Conservation (phyloP, 1,139 yeast species). For the Pichia cactophila region DNA sequence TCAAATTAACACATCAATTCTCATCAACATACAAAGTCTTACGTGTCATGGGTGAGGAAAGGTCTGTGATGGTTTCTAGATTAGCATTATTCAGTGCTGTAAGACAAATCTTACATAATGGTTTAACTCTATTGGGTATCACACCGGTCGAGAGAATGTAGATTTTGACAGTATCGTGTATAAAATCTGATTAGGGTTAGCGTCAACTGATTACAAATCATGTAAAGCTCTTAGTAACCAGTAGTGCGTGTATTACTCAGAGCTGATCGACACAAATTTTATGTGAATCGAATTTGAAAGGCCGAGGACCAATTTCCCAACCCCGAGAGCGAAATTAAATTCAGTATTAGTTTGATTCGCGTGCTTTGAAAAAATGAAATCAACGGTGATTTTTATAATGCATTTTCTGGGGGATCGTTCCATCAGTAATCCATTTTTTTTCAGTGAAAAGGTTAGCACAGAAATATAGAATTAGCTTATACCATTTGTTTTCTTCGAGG, state of each 20-base stretch:
- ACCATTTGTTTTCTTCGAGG: too few relatives aligned
- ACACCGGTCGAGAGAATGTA: constrained; percentile 99
- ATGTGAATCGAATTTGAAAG: background rate
- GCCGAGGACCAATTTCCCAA: background rate
- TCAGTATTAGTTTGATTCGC: too few relatives aligned
- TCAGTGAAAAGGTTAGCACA: background rate
- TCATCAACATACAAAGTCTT: constrained; percentile 91
- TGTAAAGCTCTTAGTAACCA: background rate
- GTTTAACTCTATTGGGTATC: constrained; percentile 84
- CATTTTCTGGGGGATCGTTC: background rate
- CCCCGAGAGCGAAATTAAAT: background rate
- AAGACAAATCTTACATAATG: constrained; percentile 82
- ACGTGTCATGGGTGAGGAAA: constrained; percentile 97
- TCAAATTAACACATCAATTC: constrained; percentile 86
- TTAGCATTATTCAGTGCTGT: constrained; percentile 88
- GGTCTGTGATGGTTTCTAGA: constrained; percentile 83
- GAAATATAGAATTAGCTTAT: too few relatives aligned
- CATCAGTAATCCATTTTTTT: background rate
- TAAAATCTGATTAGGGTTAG: too few relatives aligned
- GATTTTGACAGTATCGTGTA: constrained; percentile 7
- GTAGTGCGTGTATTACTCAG: background rate
- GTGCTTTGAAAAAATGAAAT: background rate
- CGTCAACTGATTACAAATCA: background rate
- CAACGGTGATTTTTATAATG: background rate
- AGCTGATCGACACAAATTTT: background rate